Evolutionary conservation across 192 early-diverging fungal genomes (phyloP).

Genomic region (Coemansia sp.): DNA sequence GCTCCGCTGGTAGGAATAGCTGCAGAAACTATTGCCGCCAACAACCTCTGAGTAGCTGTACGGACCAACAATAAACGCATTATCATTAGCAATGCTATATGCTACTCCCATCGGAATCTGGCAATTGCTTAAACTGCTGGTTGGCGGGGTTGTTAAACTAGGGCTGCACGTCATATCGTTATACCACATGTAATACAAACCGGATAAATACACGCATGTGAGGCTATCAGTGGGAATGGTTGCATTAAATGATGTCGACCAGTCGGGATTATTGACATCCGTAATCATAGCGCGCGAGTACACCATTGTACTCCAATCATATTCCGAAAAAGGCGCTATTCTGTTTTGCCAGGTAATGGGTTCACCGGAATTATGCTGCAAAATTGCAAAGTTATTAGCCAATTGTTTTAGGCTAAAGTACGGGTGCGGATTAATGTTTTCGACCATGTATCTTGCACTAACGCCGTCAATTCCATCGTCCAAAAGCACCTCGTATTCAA

Average conservation of each 20-base stretch:
- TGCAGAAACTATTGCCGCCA: background rate
- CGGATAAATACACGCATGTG: background rate
- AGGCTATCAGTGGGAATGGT: too few species aligned
- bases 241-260: background rate
- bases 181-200: background rate
- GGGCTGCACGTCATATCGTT: background rate
- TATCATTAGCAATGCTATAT: background rate
- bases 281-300: background rate
- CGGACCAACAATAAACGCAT: background rate
- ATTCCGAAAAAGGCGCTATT: background rate
- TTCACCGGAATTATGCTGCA: constrained; percentile 1
- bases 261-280: background rate
- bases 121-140: background rate
- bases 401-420: background rate
- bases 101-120: background rate
- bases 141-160: background rate
- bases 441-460: constrained; percentile 3
- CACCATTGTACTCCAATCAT: background rate
- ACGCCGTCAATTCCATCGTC: background rate
- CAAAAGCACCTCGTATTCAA: constrained; percentile 13
- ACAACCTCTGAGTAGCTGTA: background rate
- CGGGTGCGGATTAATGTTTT: background rate
- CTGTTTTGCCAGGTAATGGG: background rate
- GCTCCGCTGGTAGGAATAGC: background rate
- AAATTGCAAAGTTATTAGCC: constrained; percentile 5